Evolutionary conservation across 2,329 filamentous ascomycete species (phyloP), one percentile per base, ranked within the genome.

Genomic region (Monosporascus ibericus): DNA sequence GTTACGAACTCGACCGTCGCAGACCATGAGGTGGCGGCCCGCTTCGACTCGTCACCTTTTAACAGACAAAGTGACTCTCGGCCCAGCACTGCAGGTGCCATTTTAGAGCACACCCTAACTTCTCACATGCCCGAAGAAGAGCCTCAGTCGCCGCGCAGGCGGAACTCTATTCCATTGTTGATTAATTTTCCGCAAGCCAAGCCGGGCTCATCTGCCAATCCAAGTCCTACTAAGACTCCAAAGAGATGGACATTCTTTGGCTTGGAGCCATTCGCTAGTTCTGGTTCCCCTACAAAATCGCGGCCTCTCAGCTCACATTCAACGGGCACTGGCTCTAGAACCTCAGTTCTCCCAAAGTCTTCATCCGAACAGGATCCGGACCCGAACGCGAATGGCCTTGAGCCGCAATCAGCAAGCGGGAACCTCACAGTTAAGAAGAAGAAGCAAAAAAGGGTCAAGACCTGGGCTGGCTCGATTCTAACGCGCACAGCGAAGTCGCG

Each of bases 381-480:
- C 14, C 58, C 58, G 4, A 58, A 52, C 17, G 44, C 52, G 17
- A 62, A 68, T 30, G 60, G 53, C 1, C 47, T 56, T 2, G 63
- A 61, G 6, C 53, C 54, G 7, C 58, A 59, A 9, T 18, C 53
- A 30, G 55, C 49, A 14, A 58, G 47, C 24, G 63, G 55, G 18
- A 74, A 70, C 59, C 69, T 69, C 47, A 64, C 70, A 34, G 67
- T 69, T 51, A 75, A 73, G 49, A 73, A 64, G 39, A 81, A 77
- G 70, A 80, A 81, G 56, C 80, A 85, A 64, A 91, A 89, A 71
- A 88, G 88, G 67, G 88, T 92, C 53, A 90, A 88, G 63, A 79
- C 79, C 4, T 87, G 85, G 84, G 82, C 83, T 18, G 85, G 84
- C 34, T 81, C 83, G 2, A 86, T 88, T 52, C 72, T 90, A 7